A percentile compares a stretch with the other conserved stretches of the same genome.
Evolutionary conservation across 2,329 filamentous ascomycete genomes (phyloP).

Genomic region (Helotiales sp.): DNA sequence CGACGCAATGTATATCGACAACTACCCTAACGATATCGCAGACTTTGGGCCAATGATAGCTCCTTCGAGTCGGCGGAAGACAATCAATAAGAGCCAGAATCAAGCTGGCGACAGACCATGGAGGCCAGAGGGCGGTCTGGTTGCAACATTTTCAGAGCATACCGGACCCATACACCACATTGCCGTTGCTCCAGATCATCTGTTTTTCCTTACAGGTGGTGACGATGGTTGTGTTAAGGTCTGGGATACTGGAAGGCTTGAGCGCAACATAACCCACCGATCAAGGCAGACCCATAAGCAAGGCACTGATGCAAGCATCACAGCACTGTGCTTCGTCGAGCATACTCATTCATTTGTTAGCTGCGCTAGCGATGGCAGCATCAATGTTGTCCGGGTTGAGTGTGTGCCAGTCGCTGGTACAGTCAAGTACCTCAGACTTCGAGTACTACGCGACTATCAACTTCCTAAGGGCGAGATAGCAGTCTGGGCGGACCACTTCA

Average conservation of each 20-base stretch:
- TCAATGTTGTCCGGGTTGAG: conserved; percentile 78
- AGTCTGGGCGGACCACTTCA: conserved; percentile 91
- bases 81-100: conserved; percentile 38
- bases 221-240: conserved; percentile 89
- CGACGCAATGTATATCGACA: conserved; percentile 80
- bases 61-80: conserved; percentile 59
- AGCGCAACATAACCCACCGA: conserved; percentile 86
- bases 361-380: conserved; percentile 84
- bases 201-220: conserved; percentile 91
- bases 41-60: conserved; percentile 81
- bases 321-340: conserved; percentile 86
- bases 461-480: conserved; percentile 74
- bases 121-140: conserved; percentile 80
- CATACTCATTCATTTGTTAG: conserved; percentile 92
- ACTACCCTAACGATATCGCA: conserved; percentile 63
- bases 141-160: conserved; percentile 89
- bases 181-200: conserved; percentile 81
- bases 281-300: conserved; percentile 86
- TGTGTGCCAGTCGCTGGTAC: conserved; percentile 56
- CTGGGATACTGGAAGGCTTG: conserved; percentile 88
- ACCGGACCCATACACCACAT: conserved; percentile 79
- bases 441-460: conserved; percentile 76
- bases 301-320: conserved; percentile 67
- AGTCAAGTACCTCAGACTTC: conserved; percentile 76
- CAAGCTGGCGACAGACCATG: conserved; percentile 58